phyloP scores from a whole-genome alignment of 768 basidiomycete genomes.

The Amanita thiersii region DNA sequence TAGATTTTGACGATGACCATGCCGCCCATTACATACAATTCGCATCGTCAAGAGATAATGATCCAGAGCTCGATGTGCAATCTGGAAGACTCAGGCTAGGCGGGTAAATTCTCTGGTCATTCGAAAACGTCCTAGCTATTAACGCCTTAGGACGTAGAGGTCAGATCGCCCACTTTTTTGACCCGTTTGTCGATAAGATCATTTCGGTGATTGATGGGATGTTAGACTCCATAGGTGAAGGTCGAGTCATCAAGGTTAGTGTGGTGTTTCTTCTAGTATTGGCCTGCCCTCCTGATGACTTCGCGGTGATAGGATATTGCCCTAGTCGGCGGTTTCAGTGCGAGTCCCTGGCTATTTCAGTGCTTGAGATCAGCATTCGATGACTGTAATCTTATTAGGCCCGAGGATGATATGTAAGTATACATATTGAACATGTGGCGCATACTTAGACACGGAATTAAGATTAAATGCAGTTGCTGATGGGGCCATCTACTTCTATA shows the following conservation, averaged over 20 bases:
- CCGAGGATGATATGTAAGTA: conserved; percentile 3
- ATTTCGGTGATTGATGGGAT: not conserved
- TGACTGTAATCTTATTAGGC: conserved; percentile 5
- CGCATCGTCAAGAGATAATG: conserved; percentile 28
- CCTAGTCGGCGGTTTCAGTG: conserved; percentile 8
- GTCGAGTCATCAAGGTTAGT: not conserved
- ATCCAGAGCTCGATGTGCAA: conserved; percentile 26
- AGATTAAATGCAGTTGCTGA: conserved; percentile 26
- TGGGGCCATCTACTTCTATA: conserved; percentile 20
- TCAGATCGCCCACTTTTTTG: conserved; percentile 8
- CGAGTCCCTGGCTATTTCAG: conserved; percentile 7
- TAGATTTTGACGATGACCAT: conserved; percentile 23
- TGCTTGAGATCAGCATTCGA: not conserved
- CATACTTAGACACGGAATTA: not conserved
- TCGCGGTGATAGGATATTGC: not conserved
- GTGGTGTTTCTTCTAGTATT: not conserved
- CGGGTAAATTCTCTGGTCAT: conserved; percentile 14
- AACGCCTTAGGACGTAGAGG: conserved; percentile 1
- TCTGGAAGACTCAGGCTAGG: conserved; percentile 32
- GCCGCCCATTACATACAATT: conserved; percentile 33
- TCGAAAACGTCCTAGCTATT: not conserved
- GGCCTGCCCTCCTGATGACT: not conserved
- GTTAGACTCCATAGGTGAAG: not conserved
- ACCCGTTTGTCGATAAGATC: conserved; percentile 2
- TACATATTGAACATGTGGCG: not conserved